Base-by-base conservation (phyloP, 139 green algal genomes). In the Yamagishiella unicocca region DNA sequence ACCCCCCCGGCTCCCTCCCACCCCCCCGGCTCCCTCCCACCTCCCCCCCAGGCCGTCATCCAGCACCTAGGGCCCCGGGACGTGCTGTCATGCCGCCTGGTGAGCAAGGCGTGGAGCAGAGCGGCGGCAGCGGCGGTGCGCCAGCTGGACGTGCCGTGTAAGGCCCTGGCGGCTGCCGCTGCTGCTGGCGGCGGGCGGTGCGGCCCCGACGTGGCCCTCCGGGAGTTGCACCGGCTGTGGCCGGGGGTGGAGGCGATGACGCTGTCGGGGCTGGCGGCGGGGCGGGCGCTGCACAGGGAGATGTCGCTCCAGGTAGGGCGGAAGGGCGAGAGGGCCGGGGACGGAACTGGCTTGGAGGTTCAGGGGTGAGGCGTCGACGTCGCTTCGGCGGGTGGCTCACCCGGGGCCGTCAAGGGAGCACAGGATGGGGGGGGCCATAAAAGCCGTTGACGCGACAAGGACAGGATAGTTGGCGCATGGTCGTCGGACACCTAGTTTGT, bases 261-360 rank as follows among this genome's bases (percentile, higher is more conserved):
- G 3, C 37, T 83, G 21, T 71, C 53, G 25, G 31, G 53, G 7
- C 76, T 83, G 76, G 76, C 76, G 53, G 76, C 76, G 42, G 76
- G 10, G 4, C 50, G 25, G 54, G 76, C 54, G 50, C 21, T 83
- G 54, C 19, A 55, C 0, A 10, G 7, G 45, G 45, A 46, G 12
- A 5, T 82, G 37, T 61, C 46, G 6, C 46, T 82, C 46, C 46
- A 67, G 74, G 74, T 82, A 42, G 50, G 12, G 50, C 58, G 58
- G 50, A 17, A 58, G 17, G 17, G 50, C 14, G 50, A 67, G 24
- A 22, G 58, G 58, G 14, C 58, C 19, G n/a, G n/a, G n/a, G n/a
- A n/a, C n/a, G n/a, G n/a, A 14, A n/a, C 19, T 9, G 58, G 58
- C 22, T 67, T 67, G 17, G 58, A 67, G 58, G 58, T 58, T 58